Percentiles rank a stretch among this genome's conserved stretches.
phyloP scores from a whole-genome alignment of 768 basidiomycete species.

The Mycena pura region DNA sequence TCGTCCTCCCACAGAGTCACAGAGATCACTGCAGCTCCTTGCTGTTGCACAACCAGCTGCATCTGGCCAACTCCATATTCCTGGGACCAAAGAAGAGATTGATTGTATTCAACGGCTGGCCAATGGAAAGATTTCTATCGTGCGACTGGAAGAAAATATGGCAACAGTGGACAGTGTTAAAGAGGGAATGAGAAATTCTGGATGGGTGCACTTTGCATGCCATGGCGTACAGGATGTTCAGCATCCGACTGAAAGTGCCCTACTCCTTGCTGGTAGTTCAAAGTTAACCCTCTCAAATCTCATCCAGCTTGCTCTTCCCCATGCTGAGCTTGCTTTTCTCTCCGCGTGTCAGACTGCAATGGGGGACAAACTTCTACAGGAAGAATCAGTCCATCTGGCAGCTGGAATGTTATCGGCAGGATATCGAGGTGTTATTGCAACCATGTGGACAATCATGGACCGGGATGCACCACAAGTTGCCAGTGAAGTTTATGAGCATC shows the following conservation, averaged over 20 bases:
- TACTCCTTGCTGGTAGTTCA: background rate
- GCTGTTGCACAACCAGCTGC: background rate
- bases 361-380: background rate
- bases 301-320: background rate
- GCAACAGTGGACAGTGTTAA: background rate
- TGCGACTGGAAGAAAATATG: background rate
- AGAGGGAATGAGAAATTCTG: background rate
- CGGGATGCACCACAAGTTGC: background rate
- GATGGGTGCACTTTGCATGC: slow-evolving; percentile 1
- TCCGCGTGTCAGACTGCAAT: background rate
- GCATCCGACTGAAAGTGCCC: background rate
- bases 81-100: background rate
- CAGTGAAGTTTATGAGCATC: background rate
- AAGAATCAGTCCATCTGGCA: background rate
- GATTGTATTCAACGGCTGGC: background rate
- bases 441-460: background rate
- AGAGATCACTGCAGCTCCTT: background rate
- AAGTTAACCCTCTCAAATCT: background rate
- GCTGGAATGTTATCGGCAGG: background rate
- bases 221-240: background rate
- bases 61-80: background rate
- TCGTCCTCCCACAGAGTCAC: background rate
- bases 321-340: background rate
- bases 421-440: background rate
- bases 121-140: background rate